Conservation (phyloP, 768 basidiomycete species). For the Lactarius vividus region DNA sequence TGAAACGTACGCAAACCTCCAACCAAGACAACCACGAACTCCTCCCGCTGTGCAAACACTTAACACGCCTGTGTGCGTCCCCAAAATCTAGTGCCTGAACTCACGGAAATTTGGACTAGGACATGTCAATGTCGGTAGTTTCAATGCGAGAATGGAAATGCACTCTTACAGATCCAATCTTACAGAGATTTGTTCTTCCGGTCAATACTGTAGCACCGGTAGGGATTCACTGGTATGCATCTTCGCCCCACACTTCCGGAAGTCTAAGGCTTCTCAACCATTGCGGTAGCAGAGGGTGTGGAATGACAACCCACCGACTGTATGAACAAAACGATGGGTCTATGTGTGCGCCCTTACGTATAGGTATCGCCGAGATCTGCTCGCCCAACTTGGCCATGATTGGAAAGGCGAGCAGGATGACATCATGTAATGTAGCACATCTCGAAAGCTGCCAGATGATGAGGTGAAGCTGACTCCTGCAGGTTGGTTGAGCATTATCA, state of each 20-base stretch:
- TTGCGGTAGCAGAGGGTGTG: no score
- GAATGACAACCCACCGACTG: conserved; percentile 32
- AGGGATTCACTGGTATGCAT: conserved; percentile 35
- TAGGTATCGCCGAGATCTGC: conserved; percentile 31
- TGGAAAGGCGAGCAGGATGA: conserved; percentile 36
- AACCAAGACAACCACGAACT: conserved; percentile 28
- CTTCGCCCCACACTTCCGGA: conserved; percentile 34
- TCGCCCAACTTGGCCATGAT: conserved; percentile 32
- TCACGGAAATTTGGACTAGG: conserved; percentile 13
- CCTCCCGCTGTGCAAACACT: conserved; percentile 24
- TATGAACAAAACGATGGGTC: conserved; percentile 34
- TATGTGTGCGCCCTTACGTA: conserved; percentile 32
- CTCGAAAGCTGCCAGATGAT: conserved; percentile 34
- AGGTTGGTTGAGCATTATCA: neutral
- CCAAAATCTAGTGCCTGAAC: neutral
- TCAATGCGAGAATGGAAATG: neutral
- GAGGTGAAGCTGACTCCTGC: conserved; percentile 35
- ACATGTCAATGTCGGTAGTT: neutral
- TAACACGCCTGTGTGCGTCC: neutral
- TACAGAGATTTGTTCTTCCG: conserved; percentile 25
- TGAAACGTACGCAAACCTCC: conserved; percentile 34
- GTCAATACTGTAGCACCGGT: conserved; percentile 30
- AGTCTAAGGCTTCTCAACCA: conserved; percentile 22
- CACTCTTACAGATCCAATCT: conserved; percentile 29
- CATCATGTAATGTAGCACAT: conserved; percentile 33